phyloP scores from a whole-genome alignment of 2,329 filamentous ascomycete genomes.

The Colletotrichum gigasporum region DNA sequence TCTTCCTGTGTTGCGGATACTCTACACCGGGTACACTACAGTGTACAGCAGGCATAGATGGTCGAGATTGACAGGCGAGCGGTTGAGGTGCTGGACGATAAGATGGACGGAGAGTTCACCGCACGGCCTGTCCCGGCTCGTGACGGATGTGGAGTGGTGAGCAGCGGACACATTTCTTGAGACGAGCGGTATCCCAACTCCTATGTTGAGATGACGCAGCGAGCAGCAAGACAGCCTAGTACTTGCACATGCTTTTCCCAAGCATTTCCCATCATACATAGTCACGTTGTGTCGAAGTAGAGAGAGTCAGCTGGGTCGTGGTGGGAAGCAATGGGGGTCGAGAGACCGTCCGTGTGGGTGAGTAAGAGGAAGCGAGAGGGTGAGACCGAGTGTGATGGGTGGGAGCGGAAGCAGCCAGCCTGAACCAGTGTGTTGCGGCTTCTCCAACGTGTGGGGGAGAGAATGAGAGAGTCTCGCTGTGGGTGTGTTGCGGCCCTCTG shows the following conservation, averaged over 20 bases:
- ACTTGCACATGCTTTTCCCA: too few relatives aligned
- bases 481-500: not conserved
- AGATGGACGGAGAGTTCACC: slow-evolving; percentile 13
- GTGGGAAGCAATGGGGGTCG: not conserved
- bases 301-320: not conserved
- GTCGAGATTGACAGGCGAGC: not conserved
- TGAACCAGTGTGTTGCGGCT: too few relatives aligned
- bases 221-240: too few relatives aligned
- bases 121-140: slow-evolving; percentile 4
- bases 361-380: too few relatives aligned
- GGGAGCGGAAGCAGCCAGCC: not conserved
- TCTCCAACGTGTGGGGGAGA: not conserved
- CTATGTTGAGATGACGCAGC: not conserved
- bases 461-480: not conserved
- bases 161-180: too few relatives aligned
- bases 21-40: too few relatives aligned
- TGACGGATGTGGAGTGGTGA: not conserved
- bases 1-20: too few relatives aligned
- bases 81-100: not conserved
- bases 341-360: too few relatives aligned
- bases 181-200: not conserved
- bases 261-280: too few relatives aligned
- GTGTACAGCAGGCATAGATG: not conserved
- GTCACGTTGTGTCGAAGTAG: not conserved
- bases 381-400: not conserved